These are phyloP conservation scores for Cynara cardunculus DNA, from an alignment of 129 eudicot genomes.

Conservation along the genomic window DNA sequence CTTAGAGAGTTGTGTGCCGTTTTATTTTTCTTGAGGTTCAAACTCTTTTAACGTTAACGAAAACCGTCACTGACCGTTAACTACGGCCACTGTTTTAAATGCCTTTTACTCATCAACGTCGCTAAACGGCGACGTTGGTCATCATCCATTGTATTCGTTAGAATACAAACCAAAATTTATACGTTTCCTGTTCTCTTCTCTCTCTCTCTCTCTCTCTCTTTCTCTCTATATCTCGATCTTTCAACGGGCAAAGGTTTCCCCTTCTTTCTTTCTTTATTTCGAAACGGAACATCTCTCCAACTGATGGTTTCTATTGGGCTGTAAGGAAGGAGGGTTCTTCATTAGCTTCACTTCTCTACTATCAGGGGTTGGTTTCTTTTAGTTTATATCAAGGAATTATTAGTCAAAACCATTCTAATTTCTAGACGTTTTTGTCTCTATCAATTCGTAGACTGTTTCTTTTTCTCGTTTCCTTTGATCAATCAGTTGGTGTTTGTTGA, in stretches of 20 bases:
- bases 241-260: constrained; percentile 68
- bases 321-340: constrained; percentile 26
- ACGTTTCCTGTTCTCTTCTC: constrained; percentile 19
- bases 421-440: not conserved
- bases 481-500: constrained; percentile 5
- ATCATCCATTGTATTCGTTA: constrained; percentile 60
- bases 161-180: constrained; percentile 54
- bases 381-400: not conserved
- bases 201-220: constrained; percentile 11
- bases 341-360: constrained; percentile 31
- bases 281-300: constrained; percentile 30
- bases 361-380: constrained; percentile 23
- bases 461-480: not conserved
- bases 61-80: constrained; percentile 57
- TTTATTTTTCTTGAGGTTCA: constrained; percentile 63
- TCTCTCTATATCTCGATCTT: constrained; percentile 43
- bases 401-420: constrained; percentile 15
- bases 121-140: constrained; percentile 57
- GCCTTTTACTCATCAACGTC: constrained; percentile 28
- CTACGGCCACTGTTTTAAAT: not conserved
- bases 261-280: constrained; percentile 11
- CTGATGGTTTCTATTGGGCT: constrained; percentile 15
- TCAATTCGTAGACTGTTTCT: constrained; percentile 17
- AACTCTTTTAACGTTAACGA: constrained; percentile 64
- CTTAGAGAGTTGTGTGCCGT: constrained; percentile 49